Conservation (phyloP, 805 yeast genomes). For the Saccharomyces paradoxus region DNA sequence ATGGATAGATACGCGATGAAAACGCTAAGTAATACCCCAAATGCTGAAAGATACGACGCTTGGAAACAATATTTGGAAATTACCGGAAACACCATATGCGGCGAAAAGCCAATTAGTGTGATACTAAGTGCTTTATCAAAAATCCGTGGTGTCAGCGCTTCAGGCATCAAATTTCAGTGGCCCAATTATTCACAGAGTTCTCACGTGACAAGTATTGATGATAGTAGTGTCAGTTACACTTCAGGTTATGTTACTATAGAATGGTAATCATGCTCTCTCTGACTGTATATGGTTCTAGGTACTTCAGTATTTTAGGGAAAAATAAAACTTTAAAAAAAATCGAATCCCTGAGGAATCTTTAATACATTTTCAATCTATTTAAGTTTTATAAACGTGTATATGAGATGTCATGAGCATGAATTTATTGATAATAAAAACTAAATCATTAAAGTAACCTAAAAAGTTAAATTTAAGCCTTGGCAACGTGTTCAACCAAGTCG, state of each 20-base stretch:
- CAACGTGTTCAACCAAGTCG: constrained; percentile 60
- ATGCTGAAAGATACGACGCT: constrained; percentile 43
- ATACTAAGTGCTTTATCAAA: constrained; percentile 42
- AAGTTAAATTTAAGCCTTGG: constrained; percentile 28
- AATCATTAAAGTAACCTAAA: not conserved
- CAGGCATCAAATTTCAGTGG: constrained; percentile 48
- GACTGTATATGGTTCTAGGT: not conserved
- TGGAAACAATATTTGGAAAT: constrained; percentile 61
- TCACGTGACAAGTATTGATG: constrained; percentile 37
- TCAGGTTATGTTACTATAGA: constrained; percentile 51
- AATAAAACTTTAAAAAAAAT: not conserved
- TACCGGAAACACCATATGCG: constrained; percentile 90
- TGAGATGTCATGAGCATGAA: not conserved
- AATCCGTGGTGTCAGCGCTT: constrained; percentile 7
- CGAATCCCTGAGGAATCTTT: not conserved
- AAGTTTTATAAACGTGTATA: not conserved
- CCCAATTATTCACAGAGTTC: constrained; percentile 75
- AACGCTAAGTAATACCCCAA: constrained; percentile 33
- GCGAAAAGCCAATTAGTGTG: constrained; percentile 72
- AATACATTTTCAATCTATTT: not conserved
- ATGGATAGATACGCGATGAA: constrained; percentile 69
- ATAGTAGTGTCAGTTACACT: constrained; percentile 88
- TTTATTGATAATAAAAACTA: not conserved
- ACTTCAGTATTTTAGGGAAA: not conserved
- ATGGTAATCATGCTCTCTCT: not conserved